phyloP scores from a whole-genome alignment of 2,329 filamentous ascomycete species.

The Talaromyces sp. region DNA sequence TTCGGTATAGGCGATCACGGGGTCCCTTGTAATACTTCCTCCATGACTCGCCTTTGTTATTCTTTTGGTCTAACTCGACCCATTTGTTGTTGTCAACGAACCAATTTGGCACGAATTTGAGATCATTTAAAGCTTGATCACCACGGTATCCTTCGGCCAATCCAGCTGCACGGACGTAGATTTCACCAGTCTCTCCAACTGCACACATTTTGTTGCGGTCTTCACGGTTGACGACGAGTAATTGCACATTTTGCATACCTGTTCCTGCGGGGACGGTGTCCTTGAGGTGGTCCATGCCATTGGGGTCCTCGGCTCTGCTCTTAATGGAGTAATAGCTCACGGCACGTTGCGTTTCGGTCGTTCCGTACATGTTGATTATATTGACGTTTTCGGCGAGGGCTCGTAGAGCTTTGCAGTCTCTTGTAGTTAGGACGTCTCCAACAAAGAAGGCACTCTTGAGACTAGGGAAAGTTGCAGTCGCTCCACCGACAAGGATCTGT shows the following conservation, averaged over 20 bases:
- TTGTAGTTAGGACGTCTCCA: constrained; percentile 81
- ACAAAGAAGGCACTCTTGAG: constrained; percentile 85
- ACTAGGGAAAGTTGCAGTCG: constrained; percentile 69
- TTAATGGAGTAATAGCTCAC: constrained; percentile 82
- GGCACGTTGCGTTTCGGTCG: constrained; percentile 76
- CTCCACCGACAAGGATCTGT: constrained; percentile 85
- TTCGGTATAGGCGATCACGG: constrained; percentile 80
- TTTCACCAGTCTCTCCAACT: constrained; percentile 78
- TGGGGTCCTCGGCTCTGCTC: constrained; percentile 54
- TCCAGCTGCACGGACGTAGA: constrained; percentile 77
- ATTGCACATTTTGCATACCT: constrained; percentile 85
- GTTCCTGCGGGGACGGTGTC: constrained; percentile 79
- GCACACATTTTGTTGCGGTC: constrained; percentile 67
- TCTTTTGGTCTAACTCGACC: constrained; percentile 58
- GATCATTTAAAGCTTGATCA: constrained; percentile 59
- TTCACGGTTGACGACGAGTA: constrained; percentile 74
- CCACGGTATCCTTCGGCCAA: constrained; percentile 76
- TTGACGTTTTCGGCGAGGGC: constrained; percentile 69
- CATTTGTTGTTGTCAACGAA: constrained; percentile 73
- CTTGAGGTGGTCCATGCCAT: constrained; percentile 56
- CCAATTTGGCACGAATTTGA: constrained; percentile 83
- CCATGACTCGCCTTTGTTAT: constrained; percentile 65
- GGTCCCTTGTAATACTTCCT: constrained; percentile 73
- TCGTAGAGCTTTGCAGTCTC: constrained; percentile 74
- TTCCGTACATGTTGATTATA: constrained; percentile 85